Evolutionary conservation across 2,329 filamentous ascomycete genomes (phyloP), one percentile per base, ranked within the genome.

Genomic region (Dactylellina sp.): DNA sequence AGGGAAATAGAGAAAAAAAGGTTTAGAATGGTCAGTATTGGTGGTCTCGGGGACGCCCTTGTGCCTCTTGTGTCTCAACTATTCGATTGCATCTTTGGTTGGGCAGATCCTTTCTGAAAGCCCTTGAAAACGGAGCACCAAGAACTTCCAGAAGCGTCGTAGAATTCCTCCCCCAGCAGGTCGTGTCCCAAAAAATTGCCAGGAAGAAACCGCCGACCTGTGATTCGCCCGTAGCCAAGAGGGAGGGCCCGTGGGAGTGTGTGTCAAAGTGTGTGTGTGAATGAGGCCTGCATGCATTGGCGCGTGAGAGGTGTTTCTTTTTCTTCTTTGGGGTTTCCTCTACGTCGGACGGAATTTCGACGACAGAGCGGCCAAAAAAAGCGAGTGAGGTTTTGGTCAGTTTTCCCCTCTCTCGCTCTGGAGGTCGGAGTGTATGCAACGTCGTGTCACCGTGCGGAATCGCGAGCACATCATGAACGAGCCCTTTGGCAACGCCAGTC

Each of bases 131-230:
- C 52, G 44, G 66, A 61, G 53, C 68, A 65, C 68, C 37, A 60
- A 72, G 60, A 72, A 72, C 68, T 72, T 72, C 68, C 68, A 72
- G 68, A 72, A 72, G 68, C 68, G 53, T 72, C 53, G 60, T 65
- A 72, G 68, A 72, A 72, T 72, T 65, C 68, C 68, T 40, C 42
- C 50, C 42, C 68, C 47, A 52, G 57, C 37, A 28, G 20, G 32
- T 40, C 47, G 12, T 60, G 37, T 18, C 40, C 55, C 18, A 37
- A 39, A 47, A 42, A 64, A 55, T 37, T 57, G 55, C 60, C 65
- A 60, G 60, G 68, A 64, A 65, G 53, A 37, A 16, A 16, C 14
- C n/a, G 32, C 44, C 57, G 40, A 63, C 63, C 22, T 63, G 52
- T 71, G 57, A 64, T 71, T 71, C 59, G 66, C 20, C 59, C 66